Evolutionary conservation across 73 alveolate species (phyloP).

Genomic region (Stentor coeruleus): DNA sequence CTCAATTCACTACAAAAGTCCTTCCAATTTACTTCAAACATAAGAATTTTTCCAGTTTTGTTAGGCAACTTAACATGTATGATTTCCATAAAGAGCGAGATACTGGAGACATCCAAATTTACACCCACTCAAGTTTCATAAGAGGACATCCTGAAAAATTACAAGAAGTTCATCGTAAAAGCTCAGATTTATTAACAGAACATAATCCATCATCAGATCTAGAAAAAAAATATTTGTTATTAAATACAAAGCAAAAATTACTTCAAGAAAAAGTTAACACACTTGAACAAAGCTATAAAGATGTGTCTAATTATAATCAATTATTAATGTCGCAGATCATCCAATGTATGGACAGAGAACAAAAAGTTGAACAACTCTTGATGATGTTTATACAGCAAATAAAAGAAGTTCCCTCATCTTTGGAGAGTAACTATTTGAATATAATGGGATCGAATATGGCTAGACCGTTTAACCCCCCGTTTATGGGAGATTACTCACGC

Average conservation of each 20-base stretch:
- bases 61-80: constrained; percentile 90
- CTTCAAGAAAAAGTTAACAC: background rate
- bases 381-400: background rate
- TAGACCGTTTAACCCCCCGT: too few species aligned
- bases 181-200: background rate
- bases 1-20: constrained; percentile 87
- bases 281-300: background rate
- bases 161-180: background rate
- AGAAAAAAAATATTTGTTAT: background rate
- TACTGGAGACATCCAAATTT: background rate
- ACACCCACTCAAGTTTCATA: background rate
- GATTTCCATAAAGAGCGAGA: constrained; percentile 31
- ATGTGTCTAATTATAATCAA: too few species aligned
- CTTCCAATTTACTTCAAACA: constrained; percentile 96
- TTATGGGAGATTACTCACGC: too few species aligned
- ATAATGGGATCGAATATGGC: background rate
- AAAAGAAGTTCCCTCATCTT: background rate
- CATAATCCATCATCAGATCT: background rate
- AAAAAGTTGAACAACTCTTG: background rate
- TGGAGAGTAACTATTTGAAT: background rate
- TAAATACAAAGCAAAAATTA: background rate
- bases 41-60: constrained; percentile 93
- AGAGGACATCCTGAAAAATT: background rate
- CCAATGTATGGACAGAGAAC: background rate
- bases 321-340: background rate